Base-by-base conservation (phyloP, 331 rosid genomes). In the Ulmus americana region DNA sequence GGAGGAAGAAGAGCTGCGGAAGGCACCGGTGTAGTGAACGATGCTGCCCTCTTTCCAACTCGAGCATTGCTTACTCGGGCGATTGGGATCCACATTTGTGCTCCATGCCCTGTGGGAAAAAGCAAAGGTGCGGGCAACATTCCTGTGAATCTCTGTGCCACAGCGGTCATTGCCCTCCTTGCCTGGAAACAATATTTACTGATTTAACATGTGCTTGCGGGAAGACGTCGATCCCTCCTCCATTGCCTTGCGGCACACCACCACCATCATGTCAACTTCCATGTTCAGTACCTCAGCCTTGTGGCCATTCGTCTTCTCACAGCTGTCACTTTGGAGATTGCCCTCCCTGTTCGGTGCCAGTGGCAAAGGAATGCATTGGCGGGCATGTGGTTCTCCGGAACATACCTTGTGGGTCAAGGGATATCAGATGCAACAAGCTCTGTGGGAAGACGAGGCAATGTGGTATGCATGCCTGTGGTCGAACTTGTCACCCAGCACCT, bases 251-350 rank as follows among this genome's bases (percentile, higher is more conserved):
- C 15, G 97, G 97, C 20, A 91, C 96, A 10, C 88, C 80, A 7
- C 73, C 82, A 48, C 97, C 97, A 3, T 80, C 96, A 22, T 91
- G 97, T 80, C 95, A 88, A 50, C 87, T 88, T 58, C 90, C 96
- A 0, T 91, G 97, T 64, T 84, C 81, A 2, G 77, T 88, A 46
- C 90, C 95, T 64, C 97, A 88, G 80, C 86, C 92, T 16, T 91
- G 97, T 71, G 92, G 97, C 22, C 97, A 91, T 80, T 61, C 82
- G 38, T 80, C 92, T 67, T 84, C 96, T 46, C 97, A 91, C 74
- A 86, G 88, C 81, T 91, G 97, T 82, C 97, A 91, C 77, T 88
- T 88, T 70, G 97, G 97, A 69, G 96, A 88, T 55, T 91, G 97
- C 69, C 90, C 96, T 5, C 95, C 96, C 28, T 91, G 97, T 80